phyloP scores from a whole-genome alignment of 306 rosid genomes.

The Canavalia ensiformis region DNA sequence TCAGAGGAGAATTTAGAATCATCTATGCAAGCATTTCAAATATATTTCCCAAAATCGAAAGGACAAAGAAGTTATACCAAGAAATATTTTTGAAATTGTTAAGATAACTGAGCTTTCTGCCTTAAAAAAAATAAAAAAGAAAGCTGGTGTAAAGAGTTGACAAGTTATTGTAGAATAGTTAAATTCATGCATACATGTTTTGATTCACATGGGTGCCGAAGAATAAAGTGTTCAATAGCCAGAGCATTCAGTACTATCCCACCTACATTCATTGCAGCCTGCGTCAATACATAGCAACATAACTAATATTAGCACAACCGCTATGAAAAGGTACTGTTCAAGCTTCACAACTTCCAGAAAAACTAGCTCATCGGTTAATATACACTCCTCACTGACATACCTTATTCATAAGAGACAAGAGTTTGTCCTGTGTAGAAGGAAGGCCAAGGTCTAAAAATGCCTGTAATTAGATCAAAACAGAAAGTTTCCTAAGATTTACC shows the following conservation, averaged over 20 bases:
- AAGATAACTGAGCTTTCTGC: not conserved
- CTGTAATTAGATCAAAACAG: slow-evolving; percentile 57
- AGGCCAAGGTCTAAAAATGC: slow-evolving; percentile 88
- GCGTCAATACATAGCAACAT: slow-evolving; percentile 29
- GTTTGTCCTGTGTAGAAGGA: slow-evolving; percentile 77
- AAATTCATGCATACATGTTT: slow-evolving; percentile 62
- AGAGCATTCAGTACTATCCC: slow-evolving; percentile 88
- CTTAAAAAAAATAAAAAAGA: not conserved
- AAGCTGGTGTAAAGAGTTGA: not conserved
- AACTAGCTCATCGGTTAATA: not conserved
- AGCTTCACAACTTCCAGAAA: not conserved
- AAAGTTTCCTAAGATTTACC: slow-evolving; percentile 29
- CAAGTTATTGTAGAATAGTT: not conserved
- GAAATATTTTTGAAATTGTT: too few relatives aligned
- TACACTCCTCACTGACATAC: slow-evolving; percentile 42
- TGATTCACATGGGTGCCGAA: slow-evolving; percentile 76
- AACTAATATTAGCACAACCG: slow-evolving; percentile 33
- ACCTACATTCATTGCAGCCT: slow-evolving; percentile 90
- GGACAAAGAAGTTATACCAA: too few relatives aligned
- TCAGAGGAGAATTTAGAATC: too few relatives aligned
- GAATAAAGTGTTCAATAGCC: slow-evolving; percentile 96
- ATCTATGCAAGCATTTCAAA: too few relatives aligned
- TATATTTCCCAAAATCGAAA: too few relatives aligned
- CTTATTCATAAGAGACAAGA: slow-evolving; percentile 84
- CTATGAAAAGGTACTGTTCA: not conserved